Evolutionary conservation across 495 filamentous ascomycete species (phyloP).

Genomic region (Penicillium goetzii): DNA sequence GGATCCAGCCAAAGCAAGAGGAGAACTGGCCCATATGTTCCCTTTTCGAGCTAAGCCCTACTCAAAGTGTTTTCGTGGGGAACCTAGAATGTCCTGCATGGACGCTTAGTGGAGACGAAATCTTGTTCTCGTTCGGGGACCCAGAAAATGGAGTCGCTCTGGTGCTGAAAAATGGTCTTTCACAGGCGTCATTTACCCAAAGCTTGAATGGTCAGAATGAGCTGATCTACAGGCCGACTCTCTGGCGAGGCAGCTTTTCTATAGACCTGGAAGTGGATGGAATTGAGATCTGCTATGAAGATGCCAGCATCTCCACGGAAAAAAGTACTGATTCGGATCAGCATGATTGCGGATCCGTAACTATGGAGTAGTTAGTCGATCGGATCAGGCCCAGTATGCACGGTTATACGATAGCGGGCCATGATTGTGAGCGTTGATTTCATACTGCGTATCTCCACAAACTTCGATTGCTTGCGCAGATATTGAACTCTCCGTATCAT

Average conservation of each 20-base stretch:
- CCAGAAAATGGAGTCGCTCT: slow-evolving; percentile 2
- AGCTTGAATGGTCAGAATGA: not conserved
- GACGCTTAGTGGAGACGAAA: slow-evolving; percentile 2
- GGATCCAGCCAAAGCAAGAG: not conserved
- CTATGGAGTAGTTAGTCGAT: not conserved
- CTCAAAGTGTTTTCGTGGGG: not conserved
- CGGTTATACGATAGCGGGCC: not conserved
- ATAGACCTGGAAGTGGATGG: not conserved
- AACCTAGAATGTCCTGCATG: slow-evolving; percentile 11
- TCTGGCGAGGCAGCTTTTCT: not conserved
- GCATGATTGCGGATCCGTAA: not conserved
- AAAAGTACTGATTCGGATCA: not conserved
- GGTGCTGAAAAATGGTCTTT: slow-evolving; percentile 11
- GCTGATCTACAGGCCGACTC: not conserved
- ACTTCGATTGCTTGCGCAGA: not conserved
- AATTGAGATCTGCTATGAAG: slow-evolving; percentile 1
- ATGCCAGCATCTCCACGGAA: not conserved
- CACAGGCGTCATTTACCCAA: not conserved
- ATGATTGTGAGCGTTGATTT: not conserved
- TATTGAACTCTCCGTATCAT: slow-evolving; percentile 11
- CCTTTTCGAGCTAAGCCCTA: not conserved
- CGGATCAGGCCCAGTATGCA: not conserved
- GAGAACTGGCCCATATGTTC: not conserved
- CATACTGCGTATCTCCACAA: not conserved
- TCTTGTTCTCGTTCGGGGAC: not conserved